These are phyloP conservation scores for Cercis canadensis DNA, from an alignment of 306 rosid species.

Conservation along the genomic window DNA sequence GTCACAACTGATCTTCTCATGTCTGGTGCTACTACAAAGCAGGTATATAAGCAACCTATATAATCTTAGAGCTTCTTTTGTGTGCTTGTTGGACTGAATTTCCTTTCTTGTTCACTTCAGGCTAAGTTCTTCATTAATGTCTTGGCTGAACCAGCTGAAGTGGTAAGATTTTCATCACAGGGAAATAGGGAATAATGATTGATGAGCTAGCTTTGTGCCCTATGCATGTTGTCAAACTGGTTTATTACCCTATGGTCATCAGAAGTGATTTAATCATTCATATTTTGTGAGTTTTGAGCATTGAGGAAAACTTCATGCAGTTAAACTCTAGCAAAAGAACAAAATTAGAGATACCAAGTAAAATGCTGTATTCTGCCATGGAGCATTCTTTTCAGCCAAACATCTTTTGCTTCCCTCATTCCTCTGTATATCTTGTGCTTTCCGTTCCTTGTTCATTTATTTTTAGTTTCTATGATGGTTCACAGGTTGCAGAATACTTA, in stretches of 20 bases:
- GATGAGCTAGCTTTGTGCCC: slow-evolving; percentile 15
- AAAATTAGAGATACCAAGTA: not conserved
- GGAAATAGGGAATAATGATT: slow-evolving; percentile 8
- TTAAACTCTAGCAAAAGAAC: not conserved
- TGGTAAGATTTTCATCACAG: slow-evolving; percentile 58
- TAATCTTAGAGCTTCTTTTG: slow-evolving; percentile 14
- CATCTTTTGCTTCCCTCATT: slow-evolving; percentile 1
- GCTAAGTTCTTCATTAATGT: slow-evolving; percentile 97
- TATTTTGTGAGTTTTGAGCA: too few species aligned
- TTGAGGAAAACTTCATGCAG: too few species aligned
- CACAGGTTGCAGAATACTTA: slow-evolving; percentile 83
- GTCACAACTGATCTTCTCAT: slow-evolving; percentile 98
- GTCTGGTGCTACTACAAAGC: slow-evolving; percentile 96
- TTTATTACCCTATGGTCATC: not conserved
- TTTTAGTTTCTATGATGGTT: slow-evolving; percentile 25
- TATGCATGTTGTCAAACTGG: slow-evolving; percentile 9
- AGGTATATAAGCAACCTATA: slow-evolving; percentile 51
- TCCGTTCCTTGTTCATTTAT: slow-evolving; percentile 18
- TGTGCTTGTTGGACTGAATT: slow-evolving; percentile 7
- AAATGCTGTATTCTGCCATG: not conserved
- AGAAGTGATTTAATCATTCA: too few species aligned
- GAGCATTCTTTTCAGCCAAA: slow-evolving; percentile 12
- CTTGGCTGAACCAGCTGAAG: slow-evolving; percentile 97
- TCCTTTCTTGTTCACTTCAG: slow-evolving; percentile 50
- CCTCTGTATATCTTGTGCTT: not conserved